Base-by-base conservation (phyloP, 139 green algal species). In the Ettlia oleoabundans region DNA sequence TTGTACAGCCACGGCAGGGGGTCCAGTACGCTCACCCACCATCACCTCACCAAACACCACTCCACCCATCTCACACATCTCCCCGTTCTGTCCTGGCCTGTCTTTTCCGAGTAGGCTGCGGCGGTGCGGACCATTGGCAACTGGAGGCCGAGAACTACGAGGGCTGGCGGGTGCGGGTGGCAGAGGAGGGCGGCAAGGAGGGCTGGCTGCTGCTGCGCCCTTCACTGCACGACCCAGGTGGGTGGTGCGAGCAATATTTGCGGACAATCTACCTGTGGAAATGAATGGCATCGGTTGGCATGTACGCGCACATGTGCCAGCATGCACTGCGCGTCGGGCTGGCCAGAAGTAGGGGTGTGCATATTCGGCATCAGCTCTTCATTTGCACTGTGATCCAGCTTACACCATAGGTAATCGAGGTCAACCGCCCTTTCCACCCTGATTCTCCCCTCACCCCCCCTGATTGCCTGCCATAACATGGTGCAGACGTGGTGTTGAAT, bases 171-270 rank as follows among this genome's bases (percentile, higher is more conserved):
- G 89, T 98, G 18, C 63, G 79, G 28, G 79, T 80, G 80, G 26
- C 91, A 22, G 94, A 97, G 85, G 93, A 89, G 30, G 87, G 89
- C 4, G 93, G 92, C 62, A 83, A 86, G n/a, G 75, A 89, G 47
- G 96, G 96, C 2, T 98, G 96, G 96, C 43, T 94, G 42, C 89
- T 99, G 73, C 89, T 99, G 53, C 92, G 96, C 2, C 88, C 92
- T 52, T 93, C 81, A 53, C 89, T 98, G 64, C 96, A 98, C 65
- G 96, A 98, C 85, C 96, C 96, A 32, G 78, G 78, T 76, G 65
- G 24, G 38, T 35, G 67, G 40, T 13, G 38, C 1, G 0, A 30
- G 41, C 21, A 37, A 41, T 21, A 18, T 18, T 38, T 8, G 13
- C 2, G 64, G 32, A 8, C 33, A 9, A 47, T 8, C n/a, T n/a